Base-by-base conservation (phyloP, 441 rosid genomes). In the Dalechampia spathulata region DNA sequence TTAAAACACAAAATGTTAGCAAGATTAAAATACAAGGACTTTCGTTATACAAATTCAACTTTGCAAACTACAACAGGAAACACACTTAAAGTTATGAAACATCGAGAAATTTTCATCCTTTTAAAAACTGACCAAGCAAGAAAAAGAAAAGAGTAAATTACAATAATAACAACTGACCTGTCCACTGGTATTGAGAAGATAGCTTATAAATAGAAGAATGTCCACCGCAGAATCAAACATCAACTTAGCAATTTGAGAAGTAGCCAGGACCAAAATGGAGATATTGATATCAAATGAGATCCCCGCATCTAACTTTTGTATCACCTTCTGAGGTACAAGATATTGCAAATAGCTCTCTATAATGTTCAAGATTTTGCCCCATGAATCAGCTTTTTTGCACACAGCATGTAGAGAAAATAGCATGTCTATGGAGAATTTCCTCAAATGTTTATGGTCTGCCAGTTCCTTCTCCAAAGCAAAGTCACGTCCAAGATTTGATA, bases 201-300 rank as follows among this genome's bases (percentile, higher is more conserved):
- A 94, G 78, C 73, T 77, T 58, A 88, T 60, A 68, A 88, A 83
- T 51, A 94, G 83, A 64, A 84, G 87, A 66, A 85, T 61, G 62
- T 90, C 92, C 49, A 80, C 61, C 47, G 99, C 83, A 54, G 89
- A 85, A 75, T 90, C 96, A 73, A 90, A 84, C 96, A 90, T 94
- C 55, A 66, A 72, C 77, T 77, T 84, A 14, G 83, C 85, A 73
- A 86, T 78, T 82, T 88, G 99, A 60, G 89, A 76, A 70, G 87
- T 71, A 46, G 98, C 87, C 68, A 84, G 98, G 64, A 87, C 81
- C 68, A 88, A 59, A 60, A 83, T 71, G 62, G 80, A 70, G 57
- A 75, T 60, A 56, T 66, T 70, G 49, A 78, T 67, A 74, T 74
- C 73, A 62, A 70, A 74, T 64, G 76, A 67, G 68, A 65, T 64